Percentiles rank a stretch among this genome's conserved stretches.
These are phyloP conservation scores for Ustilago esculenta DNA, from an alignment of 1,284 basidiomycete genomes.

Conservation along the genomic window DNA sequence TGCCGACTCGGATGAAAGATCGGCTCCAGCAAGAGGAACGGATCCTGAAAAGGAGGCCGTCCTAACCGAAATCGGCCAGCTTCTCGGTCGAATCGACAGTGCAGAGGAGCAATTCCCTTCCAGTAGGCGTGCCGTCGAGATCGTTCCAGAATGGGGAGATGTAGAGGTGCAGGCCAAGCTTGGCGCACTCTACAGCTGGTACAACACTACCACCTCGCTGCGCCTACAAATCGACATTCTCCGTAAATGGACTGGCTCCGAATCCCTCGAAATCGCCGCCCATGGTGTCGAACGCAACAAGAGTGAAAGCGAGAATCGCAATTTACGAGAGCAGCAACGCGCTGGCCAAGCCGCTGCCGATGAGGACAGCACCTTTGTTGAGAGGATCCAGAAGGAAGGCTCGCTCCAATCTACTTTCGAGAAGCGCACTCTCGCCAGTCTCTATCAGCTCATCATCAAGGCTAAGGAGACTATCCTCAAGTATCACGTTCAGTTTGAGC, in stretches of 20 bases:
- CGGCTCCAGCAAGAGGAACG: slow-evolving; percentile 14
- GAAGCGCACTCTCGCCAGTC: slow-evolving; percentile 86
- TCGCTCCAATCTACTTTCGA: slow-evolving; percentile 92
- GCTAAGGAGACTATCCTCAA: slow-evolving; percentile 88
- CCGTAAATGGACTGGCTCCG: slow-evolving; percentile 63
- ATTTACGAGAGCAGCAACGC: slow-evolving; percentile 18
- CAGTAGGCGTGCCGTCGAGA: slow-evolving; percentile 51
- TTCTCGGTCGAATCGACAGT: slow-evolving; percentile 57
- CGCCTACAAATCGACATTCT: slow-evolving; percentile 59
- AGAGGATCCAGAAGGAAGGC: slow-evolving; percentile 94
- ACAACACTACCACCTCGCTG: slow-evolving; percentile 57
- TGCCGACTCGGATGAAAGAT: slow-evolving; percentile 8
- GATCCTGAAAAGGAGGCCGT: slow-evolving; percentile 46
- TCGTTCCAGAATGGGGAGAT: slow-evolving; percentile 59
- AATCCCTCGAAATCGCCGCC: slow-evolving; percentile 51
- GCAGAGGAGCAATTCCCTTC: slow-evolving; percentile 64
- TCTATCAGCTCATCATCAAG: slow-evolving; percentile 84
- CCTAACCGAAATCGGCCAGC: slow-evolving; percentile 43
- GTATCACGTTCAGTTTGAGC: slow-evolving; percentile 77
- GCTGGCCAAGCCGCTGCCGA: slow-evolving; percentile 17
- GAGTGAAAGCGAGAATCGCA: slow-evolving; percentile 9
- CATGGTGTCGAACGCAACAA: slow-evolving; percentile 15
- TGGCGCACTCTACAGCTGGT: slow-evolving; percentile 62
- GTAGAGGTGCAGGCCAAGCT: slow-evolving; percentile 57
- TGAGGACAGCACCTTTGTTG: slow-evolving; percentile 75